Evolutionary conservation across 2,329 filamentous ascomycete genomes (phyloP), one percentile per base, ranked within the genome.

Genomic region (Tetracladium maxilliforme): DNA sequence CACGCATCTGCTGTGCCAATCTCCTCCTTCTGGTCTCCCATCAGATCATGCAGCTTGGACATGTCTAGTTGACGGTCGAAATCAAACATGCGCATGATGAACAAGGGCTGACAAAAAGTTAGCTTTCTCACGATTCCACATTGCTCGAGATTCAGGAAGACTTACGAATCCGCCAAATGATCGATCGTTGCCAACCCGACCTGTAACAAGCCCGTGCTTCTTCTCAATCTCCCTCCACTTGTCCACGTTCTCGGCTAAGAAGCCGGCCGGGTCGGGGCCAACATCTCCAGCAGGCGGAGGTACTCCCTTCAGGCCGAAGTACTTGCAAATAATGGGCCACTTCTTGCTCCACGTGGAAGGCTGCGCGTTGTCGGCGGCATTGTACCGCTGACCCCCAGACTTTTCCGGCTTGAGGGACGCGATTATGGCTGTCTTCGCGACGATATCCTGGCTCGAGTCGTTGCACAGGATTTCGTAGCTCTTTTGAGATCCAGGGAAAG

Each of bases 41-140:
- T 13, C 6, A 43, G 47, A 13, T 38, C 43, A 35, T 57, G 52
- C 38, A 49, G 46, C 40, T 52, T 51, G 8, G 32, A 47, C 49
- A 58, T 54, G 33, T 59, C 52, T 31, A 51, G 52, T 21, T 57
- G 50, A 10, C 55, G 41, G 32, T 58, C 54, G 28, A 53, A 55
- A 32, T 58, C 51, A 30, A 58, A 56, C 26, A 22, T 22, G 21
- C 21, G 13, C 21, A 22, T 22, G 21, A 22, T 22, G 21, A 22
- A 22, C n/a, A n/a, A n/a, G n/a, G n/a, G n/a, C n/a, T n/a, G n/a
- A n/a, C n/a, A n/a, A n/a, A n/a, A n/a, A n/a, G n/a, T n/a, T n/a
- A n/a, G n/a, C n/a, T n/a, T n/a, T n/a, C n/a, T n/a, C n/a, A n/a
- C n/a, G n/a, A n/a, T n/a, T n/a, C n/a, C n/a, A n/a, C n/a, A n/a